Evolutionary conservation across 2,329 filamentous ascomycete genomes (phyloP).

Genomic region (Monosporascus sp.): DNA sequence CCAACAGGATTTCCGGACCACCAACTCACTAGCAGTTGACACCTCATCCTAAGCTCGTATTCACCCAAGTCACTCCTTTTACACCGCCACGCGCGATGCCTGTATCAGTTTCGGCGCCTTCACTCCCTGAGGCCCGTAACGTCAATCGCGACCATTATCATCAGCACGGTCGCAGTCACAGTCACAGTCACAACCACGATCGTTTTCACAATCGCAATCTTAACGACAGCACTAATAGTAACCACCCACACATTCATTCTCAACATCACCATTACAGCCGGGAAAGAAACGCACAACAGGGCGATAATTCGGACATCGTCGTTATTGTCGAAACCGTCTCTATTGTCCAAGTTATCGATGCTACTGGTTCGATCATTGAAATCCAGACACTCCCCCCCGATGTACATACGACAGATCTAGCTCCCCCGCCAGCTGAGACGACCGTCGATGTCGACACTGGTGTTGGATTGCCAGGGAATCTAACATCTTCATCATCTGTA

Average conservation of each 20-base stretch:
- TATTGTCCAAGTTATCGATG: constrained; percentile 49
- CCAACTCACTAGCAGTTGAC: constrained; percentile 13
- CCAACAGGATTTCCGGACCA: neutral
- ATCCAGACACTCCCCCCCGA: constrained; percentile 35
- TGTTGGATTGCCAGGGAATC: neutral
- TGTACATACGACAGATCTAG: neutral
- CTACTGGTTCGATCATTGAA: constrained; percentile 38
- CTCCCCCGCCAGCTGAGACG: neutral
- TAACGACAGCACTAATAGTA: constrained; percentile 17
- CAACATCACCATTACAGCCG: constrained; percentile 5
- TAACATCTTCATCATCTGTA: neutral
- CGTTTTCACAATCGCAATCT: constrained; percentile 25
- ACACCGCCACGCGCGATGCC: constrained; percentile 41
- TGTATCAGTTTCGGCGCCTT: constrained; percentile 40
- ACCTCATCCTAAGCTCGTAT: constrained; percentile 28
- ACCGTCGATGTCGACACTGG: neutral
- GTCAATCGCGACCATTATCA: constrained; percentile 25
- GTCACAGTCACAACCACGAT: constrained; percentile 19
- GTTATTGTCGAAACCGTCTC: constrained; percentile 53
- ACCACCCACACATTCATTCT: constrained; percentile 25
- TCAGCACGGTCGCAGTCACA: constrained; percentile 31
- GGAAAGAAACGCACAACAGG: constrained; percentile 10
- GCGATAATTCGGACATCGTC: constrained; percentile 25
- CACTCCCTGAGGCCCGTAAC: constrained; percentile 44
- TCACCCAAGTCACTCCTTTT: constrained; percentile 16